Evolutionary conservation across 345 rosid species (phyloP), one percentile per base, ranked within the genome.

Genomic region (Aurinia saxatilis): DNA sequence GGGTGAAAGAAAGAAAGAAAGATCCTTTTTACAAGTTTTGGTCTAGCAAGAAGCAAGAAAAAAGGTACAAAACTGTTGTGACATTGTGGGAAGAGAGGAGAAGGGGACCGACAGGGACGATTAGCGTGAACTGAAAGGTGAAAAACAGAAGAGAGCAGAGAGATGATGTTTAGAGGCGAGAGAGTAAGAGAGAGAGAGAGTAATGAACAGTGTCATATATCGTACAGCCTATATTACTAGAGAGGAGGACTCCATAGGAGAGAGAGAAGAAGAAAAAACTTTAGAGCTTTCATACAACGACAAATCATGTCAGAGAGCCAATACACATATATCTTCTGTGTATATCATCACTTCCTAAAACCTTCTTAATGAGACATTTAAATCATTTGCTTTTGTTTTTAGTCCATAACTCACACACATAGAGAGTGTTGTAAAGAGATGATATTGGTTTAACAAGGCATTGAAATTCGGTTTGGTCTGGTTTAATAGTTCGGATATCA

Each of bases 101-200:
- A 56, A 40, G 47, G 65, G 69, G 71, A 56, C 62, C 60, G 63
- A 66, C 37, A 71, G 91, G 86, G 91, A 83, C 80, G 84, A 68
- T 79, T 83, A 76, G 93, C 93, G 93, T 89, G 91, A 85, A 75
- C 72, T 61, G 80, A 15, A 78, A 78, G 86, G 82, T 27, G 5
- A 27, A 61, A 80, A 31, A 44, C 65, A 59, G 74, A 49, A 27
- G 27, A 23, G n/a, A 23, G 65, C 50, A 71, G 80, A n/a, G n/a
- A n/a, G n/a, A n/a, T 68, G 78, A 65, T 60, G 79, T 82, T 76
- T 66, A 60, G 82, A 73, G 78, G 78, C 69, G 86, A 71, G 82
- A 77, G 82, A 77, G 79, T n/a, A 16, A 21, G n/a, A 37, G 3
- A 52, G 16, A 56, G 47, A 47, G 48, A 63, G 63, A 23, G 31